These are phyloP conservation scores for Xylaria intraflava DNA, from an alignment of 495 filamentous ascomycete species.

Conservation along the genomic window DNA sequence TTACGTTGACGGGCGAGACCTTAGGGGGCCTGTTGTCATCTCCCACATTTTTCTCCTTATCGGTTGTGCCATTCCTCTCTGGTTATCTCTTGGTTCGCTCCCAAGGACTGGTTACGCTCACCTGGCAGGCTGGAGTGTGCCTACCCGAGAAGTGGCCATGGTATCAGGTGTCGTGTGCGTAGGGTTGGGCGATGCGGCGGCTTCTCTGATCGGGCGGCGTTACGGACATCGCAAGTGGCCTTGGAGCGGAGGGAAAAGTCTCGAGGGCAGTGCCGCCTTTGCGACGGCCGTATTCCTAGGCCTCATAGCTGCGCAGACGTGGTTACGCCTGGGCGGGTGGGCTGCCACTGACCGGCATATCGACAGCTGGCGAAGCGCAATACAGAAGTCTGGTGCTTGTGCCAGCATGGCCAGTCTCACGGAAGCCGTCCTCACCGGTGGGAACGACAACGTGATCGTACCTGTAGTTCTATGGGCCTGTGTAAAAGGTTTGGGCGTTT, in stretches of 20 bases:
- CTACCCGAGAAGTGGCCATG: conserved; percentile 70
- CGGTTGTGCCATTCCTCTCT: conserved; percentile 91
- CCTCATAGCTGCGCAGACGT: conserved; percentile 61
- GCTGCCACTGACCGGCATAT: conserved; percentile 26
- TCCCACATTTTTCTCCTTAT: conserved; percentile 93
- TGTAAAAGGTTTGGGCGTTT: conserved; percentile 71
- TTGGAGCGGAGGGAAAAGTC: conserved; percentile 92
- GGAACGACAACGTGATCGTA: conserved; percentile 98
- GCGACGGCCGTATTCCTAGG: conserved; percentile 69
- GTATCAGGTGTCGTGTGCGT: conserved; percentile 88
- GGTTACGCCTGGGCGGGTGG: conserved; percentile 74
- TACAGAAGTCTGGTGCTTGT: conserved; percentile 57
- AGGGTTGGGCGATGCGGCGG: conserved; percentile 90
- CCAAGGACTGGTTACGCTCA: conserved; percentile 43
- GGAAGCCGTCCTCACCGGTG: conserved; percentile 91
- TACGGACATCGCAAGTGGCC: conserved; percentile 87
- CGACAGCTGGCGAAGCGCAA: conserved; percentile 14
- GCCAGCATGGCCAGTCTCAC: conserved; percentile 80
- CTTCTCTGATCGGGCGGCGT: conserved; percentile 83
- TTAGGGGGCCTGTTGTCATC: conserved; percentile 89
- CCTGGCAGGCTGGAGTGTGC: conserved; percentile 69
- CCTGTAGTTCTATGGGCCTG: conserved; percentile 91
- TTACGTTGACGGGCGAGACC: conserved; percentile 89
- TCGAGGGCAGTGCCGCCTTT: conserved; percentile 88
- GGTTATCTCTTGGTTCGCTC: conserved; percentile 71